These are phyloP conservation scores for Macrophomina tecta DNA, from an alignment of 2,329 filamentous ascomycete genomes.

Conservation along the genomic window DNA sequence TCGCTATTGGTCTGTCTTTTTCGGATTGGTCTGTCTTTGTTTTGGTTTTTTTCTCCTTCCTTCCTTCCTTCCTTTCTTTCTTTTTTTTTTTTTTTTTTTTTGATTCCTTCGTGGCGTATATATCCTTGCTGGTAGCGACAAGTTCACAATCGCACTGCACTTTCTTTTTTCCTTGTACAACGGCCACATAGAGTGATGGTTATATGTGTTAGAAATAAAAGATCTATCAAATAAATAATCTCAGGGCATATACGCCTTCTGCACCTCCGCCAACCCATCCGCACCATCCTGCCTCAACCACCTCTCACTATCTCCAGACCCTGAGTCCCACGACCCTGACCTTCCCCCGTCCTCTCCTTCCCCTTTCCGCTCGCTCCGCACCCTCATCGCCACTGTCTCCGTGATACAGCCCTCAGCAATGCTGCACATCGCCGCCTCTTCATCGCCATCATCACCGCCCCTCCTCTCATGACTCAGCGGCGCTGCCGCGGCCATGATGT, in stretches of 20 bases:
- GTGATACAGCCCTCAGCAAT: background rate
- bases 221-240: too few species aligned
- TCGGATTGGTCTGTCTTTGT: too few species aligned
- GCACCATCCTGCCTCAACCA: conserved; percentile 2
- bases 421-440: background rate
- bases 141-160: too few species aligned
- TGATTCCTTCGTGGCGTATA: too few species aligned
- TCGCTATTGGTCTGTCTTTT: too few species aligned
- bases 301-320: background rate
- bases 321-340: background rate
- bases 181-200: too few species aligned
- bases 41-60: too few species aligned
- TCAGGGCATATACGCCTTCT: background rate
- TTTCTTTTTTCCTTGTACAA: too few species aligned
- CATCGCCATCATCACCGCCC: background rate
- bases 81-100: too few species aligned
- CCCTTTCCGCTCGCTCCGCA: background rate
- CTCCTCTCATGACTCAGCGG: background rate
- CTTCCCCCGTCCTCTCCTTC: background rate
- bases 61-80: too few species aligned
- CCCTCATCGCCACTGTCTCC: conserved; percentile 3
- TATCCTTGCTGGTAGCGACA: too few species aligned
- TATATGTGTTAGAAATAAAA: too few species aligned
- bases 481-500: background rate
- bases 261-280: background rate